Evolutionary conservation across 2,329 filamentous ascomycete genomes (phyloP).

Genomic region (Orbilia blumenaviensis): DNA sequence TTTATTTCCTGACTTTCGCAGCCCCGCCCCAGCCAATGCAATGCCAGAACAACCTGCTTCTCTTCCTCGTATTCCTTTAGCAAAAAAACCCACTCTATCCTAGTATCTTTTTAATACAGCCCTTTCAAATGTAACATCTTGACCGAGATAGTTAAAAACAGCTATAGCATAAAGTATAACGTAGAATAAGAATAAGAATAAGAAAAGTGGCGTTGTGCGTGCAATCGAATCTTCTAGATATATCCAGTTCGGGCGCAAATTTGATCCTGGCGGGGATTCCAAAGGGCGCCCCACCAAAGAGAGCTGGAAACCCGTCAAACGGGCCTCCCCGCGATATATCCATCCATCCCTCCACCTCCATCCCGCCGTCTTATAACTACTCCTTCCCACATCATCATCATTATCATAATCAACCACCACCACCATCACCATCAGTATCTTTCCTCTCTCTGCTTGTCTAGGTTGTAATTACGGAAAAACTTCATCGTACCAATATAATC

Average conservation of each 20-base stretch:
- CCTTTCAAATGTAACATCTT: background rate
- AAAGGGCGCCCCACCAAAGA: slow-evolving; percentile 42
- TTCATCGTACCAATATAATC: background rate
- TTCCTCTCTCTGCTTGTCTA: background rate
- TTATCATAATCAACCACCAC: background rate
- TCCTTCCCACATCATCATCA: background rate
- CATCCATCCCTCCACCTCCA: background rate
- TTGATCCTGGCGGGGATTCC: slow-evolving; percentile 12
- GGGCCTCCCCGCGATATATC: slow-evolving; percentile 37
- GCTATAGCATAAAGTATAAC: too few relatives aligned
- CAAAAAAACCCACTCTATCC: too few relatives aligned
- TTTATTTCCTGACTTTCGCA: background rate
- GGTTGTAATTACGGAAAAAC: too few relatives aligned
- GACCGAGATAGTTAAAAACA: too few relatives aligned
- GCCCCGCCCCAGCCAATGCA: background rate
- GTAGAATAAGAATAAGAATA: background rate
- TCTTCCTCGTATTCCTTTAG: background rate
- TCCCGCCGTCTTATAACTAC: background rate
- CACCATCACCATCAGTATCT: background rate
- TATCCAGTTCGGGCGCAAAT: slow-evolving; percentile 35
- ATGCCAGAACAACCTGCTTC: background rate
- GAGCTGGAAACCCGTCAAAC: background rate
- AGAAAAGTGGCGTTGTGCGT: slow-evolving; percentile 8
- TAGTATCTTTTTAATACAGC: background rate
- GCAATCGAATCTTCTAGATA: slow-evolving; percentile 49